Evolutionary conservation across 208 protist species (phyloP).

Genomic region (Crithidia sp.): DNA sequence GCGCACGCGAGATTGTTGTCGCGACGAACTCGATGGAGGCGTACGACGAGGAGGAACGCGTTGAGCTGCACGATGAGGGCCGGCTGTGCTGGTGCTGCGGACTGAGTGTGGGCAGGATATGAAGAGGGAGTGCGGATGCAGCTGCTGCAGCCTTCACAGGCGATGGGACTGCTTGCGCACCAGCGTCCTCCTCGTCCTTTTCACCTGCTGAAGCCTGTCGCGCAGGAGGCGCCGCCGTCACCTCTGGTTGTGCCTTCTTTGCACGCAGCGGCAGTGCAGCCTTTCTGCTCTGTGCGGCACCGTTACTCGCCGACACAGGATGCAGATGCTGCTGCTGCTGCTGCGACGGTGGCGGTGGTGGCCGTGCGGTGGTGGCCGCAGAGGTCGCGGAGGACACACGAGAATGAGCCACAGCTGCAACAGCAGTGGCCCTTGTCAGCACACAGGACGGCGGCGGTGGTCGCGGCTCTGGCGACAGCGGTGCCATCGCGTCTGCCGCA

Average conservation of each 20-base stretch:
- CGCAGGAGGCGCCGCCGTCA: not conserved
- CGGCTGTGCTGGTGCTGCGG: not conserved
- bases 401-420: not conserved
- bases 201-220: too few relatives aligned
- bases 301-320: not conserved
- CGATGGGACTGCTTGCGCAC: too few relatives aligned
- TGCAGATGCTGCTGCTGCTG: too few relatives aligned
- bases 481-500: not conserved
- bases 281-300: not conserved
- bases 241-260: not conserved
- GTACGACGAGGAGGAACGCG: not conserved
- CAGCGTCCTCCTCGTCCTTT: too few relatives aligned
- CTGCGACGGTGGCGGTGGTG: not conserved
- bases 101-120: not conserved
- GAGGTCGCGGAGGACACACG: not conserved
- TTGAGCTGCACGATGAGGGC: not conserved
- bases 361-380: not conserved
- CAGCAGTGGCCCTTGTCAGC: not conserved
- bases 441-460: not conserved
- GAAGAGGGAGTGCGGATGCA: too few relatives aligned
- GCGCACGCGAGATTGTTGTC: not conserved
- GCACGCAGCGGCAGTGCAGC: not conserved
- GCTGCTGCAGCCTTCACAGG: too few relatives aligned
- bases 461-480: conserved; percentile 6
- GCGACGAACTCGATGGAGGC: conserved; percentile 9